Base-by-base conservation (phyloP, 805 yeast species). In the Lipomyces sp. region DNA sequence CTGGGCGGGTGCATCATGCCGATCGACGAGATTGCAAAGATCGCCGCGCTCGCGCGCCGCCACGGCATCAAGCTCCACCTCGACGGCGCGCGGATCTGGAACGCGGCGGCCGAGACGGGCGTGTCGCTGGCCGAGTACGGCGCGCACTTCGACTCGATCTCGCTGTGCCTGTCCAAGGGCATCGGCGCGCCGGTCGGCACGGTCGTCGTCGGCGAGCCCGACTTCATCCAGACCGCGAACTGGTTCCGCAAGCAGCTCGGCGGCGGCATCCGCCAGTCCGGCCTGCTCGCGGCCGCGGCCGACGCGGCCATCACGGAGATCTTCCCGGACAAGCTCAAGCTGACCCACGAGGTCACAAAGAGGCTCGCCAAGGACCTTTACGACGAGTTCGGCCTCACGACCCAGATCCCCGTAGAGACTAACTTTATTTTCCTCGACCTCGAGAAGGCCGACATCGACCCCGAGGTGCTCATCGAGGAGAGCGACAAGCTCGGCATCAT, bases 61-160 rank as follows among this genome's bases (percentile, higher is more conserved):
- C 74, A 82, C 59, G 74, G 73, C 47, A 69, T 86, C 48, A 75
- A 72, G 49, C 67, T 89, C 59, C 97, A 91, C 63, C 79, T 89
- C 61, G 98, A 90, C 66, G 98, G 97, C 56, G 98, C 97, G n/a
- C 78, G 98, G 61, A 70, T 90, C 44, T 89, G 95, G 90, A 86
- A 86, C 66, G 96, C 96, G n/a, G 73, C 81, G 36, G 84, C 77
- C 11, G 90, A 77, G 24, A 79, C 87, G 8, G 88, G 85, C 23
- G 73, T 85, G 33, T 70, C 87, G 16, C 69, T 89, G 54, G 69
- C 68, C 18, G 86, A 86, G 62, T 88, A 82, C 67, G 85, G 95
- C 59, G 73, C 76, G 55, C 71, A 81, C 55, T 89, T 89, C 65
- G 97, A 89, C 68, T 81, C 93, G n/a, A 86, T 90, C 42, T 86